phyloP scores from a whole-genome alignment of 176 grass and related monocot species.

The Carex myosuroides region DNA sequence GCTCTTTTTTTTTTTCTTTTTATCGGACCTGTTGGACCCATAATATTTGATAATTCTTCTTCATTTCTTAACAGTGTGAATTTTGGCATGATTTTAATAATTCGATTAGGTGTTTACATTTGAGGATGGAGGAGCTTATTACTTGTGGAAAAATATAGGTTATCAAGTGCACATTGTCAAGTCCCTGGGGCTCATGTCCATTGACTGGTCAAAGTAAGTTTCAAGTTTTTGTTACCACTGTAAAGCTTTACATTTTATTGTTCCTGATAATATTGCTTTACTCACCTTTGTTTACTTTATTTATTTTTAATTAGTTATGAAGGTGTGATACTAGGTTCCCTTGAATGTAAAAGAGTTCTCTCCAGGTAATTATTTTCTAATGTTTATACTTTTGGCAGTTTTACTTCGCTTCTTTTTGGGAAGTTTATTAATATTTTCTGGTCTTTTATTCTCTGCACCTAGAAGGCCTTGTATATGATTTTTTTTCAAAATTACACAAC shows the following conservation, averaged over 20 bases:
- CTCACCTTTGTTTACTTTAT: constrained; percentile 7
- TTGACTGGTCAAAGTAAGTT: constrained; percentile 92
- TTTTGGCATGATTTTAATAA: background rate
- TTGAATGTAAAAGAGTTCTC: constrained; percentile 60
- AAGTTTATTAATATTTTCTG: constrained; percentile 14
- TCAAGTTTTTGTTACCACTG: background rate
- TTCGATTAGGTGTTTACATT: constrained; percentile 62
- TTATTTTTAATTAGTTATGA: constrained; percentile 51
- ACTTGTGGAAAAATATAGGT: constrained; percentile 58
- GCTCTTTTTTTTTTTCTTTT: constrained; percentile 9
- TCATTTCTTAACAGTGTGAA: background rate
- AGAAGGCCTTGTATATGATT: background rate
- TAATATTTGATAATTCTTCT: background rate
- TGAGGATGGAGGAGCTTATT: constrained; percentile 39
- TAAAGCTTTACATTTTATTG: background rate
- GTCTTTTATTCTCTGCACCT: background rate
- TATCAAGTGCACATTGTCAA: constrained; percentile 39
- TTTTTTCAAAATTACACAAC: background rate
- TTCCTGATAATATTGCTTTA: constrained; percentile 16
- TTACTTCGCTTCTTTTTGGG: constrained; percentile 4
- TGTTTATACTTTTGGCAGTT: background rate
- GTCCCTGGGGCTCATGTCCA: constrained; percentile 21
- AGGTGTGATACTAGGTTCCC: constrained; percentile 66
- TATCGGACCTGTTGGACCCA: background rate
- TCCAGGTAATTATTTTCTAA: constrained; percentile 50